phyloP scores from a whole-genome alignment of 805 yeast genomes.

The Metschnikowia colocasiae region DNA sequence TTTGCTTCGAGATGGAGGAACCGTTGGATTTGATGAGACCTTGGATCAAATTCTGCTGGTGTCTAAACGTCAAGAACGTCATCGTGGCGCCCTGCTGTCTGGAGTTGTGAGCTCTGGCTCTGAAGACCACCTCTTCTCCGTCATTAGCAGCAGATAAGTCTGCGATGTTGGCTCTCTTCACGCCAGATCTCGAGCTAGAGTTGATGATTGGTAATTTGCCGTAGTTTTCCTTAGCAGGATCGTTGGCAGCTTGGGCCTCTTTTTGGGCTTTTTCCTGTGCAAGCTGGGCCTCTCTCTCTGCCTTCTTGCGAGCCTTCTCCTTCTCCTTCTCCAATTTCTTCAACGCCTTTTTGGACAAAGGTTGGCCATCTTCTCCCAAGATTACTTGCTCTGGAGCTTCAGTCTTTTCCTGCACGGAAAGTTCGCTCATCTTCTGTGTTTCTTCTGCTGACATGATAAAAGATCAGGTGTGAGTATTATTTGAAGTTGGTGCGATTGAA shows the following conservation, averaged over 20 bases:
- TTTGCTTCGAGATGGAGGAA: constrained; percentile 70
- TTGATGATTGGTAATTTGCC: constrained; percentile 88
- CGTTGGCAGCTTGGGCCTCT: constrained; percentile 66
- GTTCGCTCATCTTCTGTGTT: constrained; percentile 16
- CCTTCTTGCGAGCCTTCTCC: constrained; percentile 90
- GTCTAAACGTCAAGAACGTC: constrained; percentile 88
- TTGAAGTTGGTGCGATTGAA: constrained; percentile 3
- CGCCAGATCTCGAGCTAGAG: constrained; percentile 65
- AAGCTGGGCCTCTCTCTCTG: constrained; percentile 83
- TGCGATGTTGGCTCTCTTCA: constrained; percentile 55
- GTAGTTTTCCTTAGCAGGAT: constrained; percentile 81
- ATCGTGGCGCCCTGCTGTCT: constrained; percentile 96
- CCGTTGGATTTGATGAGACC: constrained; percentile 58
- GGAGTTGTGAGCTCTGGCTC: constrained; percentile 91
- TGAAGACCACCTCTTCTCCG: constrained; percentile 74
- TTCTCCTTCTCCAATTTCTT: constrained; percentile 91
- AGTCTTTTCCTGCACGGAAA: constrained; percentile 16
- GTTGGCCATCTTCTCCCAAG: constrained; percentile 74
- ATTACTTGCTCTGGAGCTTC: constrained; percentile 25
- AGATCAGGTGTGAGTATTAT: constrained; percentile 2
- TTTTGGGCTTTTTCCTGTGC: constrained; percentile 84
- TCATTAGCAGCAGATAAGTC: constrained; percentile 59
- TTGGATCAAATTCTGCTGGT: constrained; percentile 87
- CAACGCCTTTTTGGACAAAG: constrained; percentile 87
- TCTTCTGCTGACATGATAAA: constrained; percentile 18